phyloP scores from a whole-genome alignment of 2,329 filamentous ascomycete genomes.

The Neocatenulostroma microsporum region DNA sequence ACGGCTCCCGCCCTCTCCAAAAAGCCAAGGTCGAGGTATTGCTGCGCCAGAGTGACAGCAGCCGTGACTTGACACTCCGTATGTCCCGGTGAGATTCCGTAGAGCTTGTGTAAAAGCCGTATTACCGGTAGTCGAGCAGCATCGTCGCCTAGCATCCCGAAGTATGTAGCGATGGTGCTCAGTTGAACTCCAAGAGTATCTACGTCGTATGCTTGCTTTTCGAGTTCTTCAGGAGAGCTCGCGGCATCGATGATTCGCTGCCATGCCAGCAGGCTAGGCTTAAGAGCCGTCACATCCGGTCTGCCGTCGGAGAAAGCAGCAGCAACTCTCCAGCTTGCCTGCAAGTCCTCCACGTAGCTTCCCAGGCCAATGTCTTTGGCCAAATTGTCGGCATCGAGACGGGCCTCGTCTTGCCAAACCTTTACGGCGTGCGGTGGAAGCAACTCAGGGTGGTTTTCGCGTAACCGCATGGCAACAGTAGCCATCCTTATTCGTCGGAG shows the following conservation, averaged over 20 bases:
- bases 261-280: slow-evolving; percentile 31
- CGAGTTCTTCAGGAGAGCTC: slow-evolving; percentile 33
- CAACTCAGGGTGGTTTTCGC: slow-evolving; percentile 18
- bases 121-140: slow-evolving; percentile 21
- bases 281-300: slow-evolving; percentile 22
- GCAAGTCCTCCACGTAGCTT: slow-evolving; percentile 30
- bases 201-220: slow-evolving; percentile 43
- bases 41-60: slow-evolving; percentile 43
- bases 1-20: slow-evolving; percentile 49
- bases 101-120: slow-evolving; percentile 9
- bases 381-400: slow-evolving; percentile 11
- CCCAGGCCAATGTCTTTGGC: slow-evolving; percentile 29
- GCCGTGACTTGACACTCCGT: neutral
- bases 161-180: slow-evolving; percentile 47
- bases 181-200: slow-evolving; percentile 46
- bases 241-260: slow-evolving; percentile 29
- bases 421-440: slow-evolving; percentile 12
- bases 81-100: slow-evolving; percentile 1
- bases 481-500: slow-evolving; percentile 24
- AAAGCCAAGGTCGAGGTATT: slow-evolving; percentile 54
- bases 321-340: slow-evolving; percentile 33
- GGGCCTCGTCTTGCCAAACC: slow-evolving; percentile 7
- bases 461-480: slow-evolving; percentile 16
- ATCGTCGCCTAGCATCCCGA: slow-evolving; percentile 50
- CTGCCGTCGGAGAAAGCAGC: slow-evolving; percentile 34